Conservation (phyloP, 2,329 filamentous ascomycete species). For the Chaetomiaceae sp. region DNA sequence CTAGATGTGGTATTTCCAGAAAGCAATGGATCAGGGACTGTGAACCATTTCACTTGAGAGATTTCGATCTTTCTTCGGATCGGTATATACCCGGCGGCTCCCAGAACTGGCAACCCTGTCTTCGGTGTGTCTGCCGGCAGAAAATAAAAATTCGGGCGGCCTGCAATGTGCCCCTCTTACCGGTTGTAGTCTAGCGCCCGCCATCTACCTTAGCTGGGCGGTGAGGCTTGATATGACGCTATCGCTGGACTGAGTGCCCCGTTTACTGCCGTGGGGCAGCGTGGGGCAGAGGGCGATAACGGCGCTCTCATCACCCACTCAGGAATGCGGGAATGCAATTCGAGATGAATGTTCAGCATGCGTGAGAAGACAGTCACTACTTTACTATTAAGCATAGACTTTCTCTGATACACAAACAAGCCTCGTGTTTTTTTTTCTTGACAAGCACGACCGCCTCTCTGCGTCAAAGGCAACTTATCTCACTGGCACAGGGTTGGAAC, state of each 20-base stretch:
- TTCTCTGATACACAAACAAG: no score
- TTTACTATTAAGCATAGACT: no score
- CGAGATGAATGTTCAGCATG: not conserved
- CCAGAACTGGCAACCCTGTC: constrained; percentile 7
- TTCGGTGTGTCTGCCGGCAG: not conserved
- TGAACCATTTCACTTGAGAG: constrained; percentile 8
- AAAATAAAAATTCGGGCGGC: constrained; percentile 17
- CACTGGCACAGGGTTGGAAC: no score
- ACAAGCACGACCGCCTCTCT: no score
- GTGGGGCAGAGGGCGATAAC: constrained; percentile 25
- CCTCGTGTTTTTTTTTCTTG: no score
- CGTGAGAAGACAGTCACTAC: not conserved
- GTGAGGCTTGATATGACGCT: constrained; percentile 28
- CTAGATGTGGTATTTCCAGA: not conserved
- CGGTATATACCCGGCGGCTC: constrained; percentile 6
- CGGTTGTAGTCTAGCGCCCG: constrained; percentile 23
- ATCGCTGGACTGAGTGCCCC: constrained; percentile 24
- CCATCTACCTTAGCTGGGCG: no score
- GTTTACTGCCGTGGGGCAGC: constrained; percentile 26
- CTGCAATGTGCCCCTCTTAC: constrained; percentile 32
- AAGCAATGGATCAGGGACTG: not conserved
- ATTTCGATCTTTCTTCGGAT: constrained; percentile 13
- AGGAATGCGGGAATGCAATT: not conserved
- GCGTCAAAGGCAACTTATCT: no score
- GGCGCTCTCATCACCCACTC: constrained; percentile 12